Percentiles rank a stretch among this genome's conserved stretches.
Conservation (phyloP, 2,329 filamentous ascomycete genomes). For the Calonectria pauciramosa region DNA sequence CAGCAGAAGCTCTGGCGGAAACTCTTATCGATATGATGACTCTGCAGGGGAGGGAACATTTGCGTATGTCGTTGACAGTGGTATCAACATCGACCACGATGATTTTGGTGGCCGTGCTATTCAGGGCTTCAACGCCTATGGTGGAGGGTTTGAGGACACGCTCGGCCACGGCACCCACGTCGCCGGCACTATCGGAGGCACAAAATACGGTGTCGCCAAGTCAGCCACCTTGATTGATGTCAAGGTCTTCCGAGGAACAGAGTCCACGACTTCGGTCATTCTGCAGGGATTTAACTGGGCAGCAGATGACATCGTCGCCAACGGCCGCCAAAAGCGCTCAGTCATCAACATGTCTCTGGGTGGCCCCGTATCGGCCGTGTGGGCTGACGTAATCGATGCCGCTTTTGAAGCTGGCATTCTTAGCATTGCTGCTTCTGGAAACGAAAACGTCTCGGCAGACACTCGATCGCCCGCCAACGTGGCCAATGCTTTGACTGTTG, state of each 20-base stretch:
- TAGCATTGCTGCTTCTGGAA: slow-evolving; percentile 54
- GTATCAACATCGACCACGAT: slow-evolving; percentile 54
- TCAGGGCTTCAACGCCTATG: background rate
- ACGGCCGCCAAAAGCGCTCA: slow-evolving; percentile 46
- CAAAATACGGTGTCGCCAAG: slow-evolving; percentile 53
- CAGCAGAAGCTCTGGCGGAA: background rate
- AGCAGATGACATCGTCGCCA: slow-evolving; percentile 49
- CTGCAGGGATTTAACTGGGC: slow-evolving; percentile 53
- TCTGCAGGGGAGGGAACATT: slow-evolving; percentile 42
- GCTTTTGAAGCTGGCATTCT: slow-evolving; percentile 47
- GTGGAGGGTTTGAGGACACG: background rate
- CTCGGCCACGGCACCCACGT: slow-evolving; percentile 38
- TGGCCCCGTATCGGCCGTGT: slow-evolving; percentile 26
- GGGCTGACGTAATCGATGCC: slow-evolving; percentile 34
- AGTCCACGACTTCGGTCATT: slow-evolving; percentile 40
- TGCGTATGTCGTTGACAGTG: slow-evolving; percentile 60
- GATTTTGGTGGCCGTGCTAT: slow-evolving; percentile 47
- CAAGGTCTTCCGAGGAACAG: slow-evolving; percentile 54
- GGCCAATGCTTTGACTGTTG: slow-evolving; percentile 44
- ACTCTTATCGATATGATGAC: slow-evolving; percentile 43
- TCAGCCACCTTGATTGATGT: slow-evolving; percentile 56
- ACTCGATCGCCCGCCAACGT: slow-evolving; percentile 42
- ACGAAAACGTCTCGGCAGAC: slow-evolving; percentile 31
- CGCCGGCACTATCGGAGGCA: slow-evolving; percentile 36
- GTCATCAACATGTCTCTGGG: slow-evolving; percentile 62